phyloP scores from a whole-genome alignment of 1,284 basidiomycete genomes.

The Hymenochaete sp. region DNA sequence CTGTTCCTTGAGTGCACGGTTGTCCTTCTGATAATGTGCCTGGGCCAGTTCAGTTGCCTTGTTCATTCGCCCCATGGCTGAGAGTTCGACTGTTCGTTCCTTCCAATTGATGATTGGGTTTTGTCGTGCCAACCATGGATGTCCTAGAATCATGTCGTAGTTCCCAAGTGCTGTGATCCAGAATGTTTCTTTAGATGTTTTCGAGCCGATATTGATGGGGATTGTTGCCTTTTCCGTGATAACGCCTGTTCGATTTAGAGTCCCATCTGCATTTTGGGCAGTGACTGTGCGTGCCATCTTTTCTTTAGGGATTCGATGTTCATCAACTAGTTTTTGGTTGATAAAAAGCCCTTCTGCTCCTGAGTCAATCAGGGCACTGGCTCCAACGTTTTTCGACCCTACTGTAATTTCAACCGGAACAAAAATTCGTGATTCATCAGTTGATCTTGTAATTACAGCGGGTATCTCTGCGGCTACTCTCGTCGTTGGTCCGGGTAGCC shows the following conservation, averaged over 20 bases:
- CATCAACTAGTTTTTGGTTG: not conserved
- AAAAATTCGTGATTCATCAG: too few relatives aligned
- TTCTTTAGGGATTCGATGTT: not conserved
- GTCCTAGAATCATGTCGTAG: conserved; percentile 1
- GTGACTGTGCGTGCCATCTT: not conserved
- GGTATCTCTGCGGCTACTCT: too few relatives aligned
- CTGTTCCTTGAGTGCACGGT: too few relatives aligned
- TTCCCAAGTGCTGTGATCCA: not conserved
- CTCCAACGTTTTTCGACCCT: too few relatives aligned
- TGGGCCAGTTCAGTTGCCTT: too few relatives aligned
- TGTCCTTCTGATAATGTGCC: too few relatives aligned
- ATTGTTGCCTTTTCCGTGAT: not conserved
- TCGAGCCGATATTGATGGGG: not conserved
- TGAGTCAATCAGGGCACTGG: not conserved
- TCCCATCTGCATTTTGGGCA: not conserved
- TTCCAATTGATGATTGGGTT: conserved; percentile 4
- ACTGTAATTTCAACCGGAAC: too few relatives aligned
- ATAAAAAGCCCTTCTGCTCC: not conserved
- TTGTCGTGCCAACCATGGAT: not conserved
- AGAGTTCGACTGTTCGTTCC: not conserved
- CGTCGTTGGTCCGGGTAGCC: too few relatives aligned
- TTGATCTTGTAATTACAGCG: too few relatives aligned
- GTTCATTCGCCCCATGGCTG: too few relatives aligned
- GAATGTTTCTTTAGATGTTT: not conserved
- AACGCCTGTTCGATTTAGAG: not conserved